phyloP scores from a whole-genome alignment of 176 grass and related monocot species.

The Pontederia paniculata region DNA sequence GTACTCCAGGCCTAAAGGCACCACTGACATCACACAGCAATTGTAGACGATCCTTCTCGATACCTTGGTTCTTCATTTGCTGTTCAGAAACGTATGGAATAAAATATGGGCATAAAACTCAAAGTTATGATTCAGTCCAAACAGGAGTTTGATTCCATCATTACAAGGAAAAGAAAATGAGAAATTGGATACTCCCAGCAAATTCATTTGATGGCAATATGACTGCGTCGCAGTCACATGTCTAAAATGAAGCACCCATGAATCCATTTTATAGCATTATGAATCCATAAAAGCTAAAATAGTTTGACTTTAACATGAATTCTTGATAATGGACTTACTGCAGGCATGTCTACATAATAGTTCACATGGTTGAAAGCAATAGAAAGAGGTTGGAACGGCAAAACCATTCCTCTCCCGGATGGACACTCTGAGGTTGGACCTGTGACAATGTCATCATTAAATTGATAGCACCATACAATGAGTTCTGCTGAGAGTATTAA shows the following conservation, averaged over 20 bases:
- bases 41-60: conserved; percentile 1
- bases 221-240: too few relatives aligned
- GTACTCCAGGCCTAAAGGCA: conserved; percentile 17
- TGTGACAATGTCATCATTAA: too few relatives aligned
- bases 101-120: neutral
- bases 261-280: too few relatives aligned
- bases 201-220: too few relatives aligned
- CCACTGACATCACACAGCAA: conserved; percentile 15
- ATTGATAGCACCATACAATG: too few relatives aligned
- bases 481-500: too few relatives aligned
- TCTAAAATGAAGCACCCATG: too few relatives aligned
- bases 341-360: conserved; percentile 81
- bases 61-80: conserved; percentile 17
- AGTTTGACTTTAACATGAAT: neutral
- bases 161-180: too few relatives aligned
- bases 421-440: conserved; percentile 10
- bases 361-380: conserved; percentile 73
- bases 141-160: too few relatives aligned
- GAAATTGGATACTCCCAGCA: too few relatives aligned
- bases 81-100: conserved; percentile 4
- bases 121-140: too few relatives aligned
- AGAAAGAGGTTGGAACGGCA: conserved; percentile 83
- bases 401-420: conserved; percentile 29
- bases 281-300: too few relatives aligned
- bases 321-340: conserved; percentile 29